Evolutionary conservation across 306 rosid species (phyloP).

Genomic region (Dalbergia cultrata): DNA sequence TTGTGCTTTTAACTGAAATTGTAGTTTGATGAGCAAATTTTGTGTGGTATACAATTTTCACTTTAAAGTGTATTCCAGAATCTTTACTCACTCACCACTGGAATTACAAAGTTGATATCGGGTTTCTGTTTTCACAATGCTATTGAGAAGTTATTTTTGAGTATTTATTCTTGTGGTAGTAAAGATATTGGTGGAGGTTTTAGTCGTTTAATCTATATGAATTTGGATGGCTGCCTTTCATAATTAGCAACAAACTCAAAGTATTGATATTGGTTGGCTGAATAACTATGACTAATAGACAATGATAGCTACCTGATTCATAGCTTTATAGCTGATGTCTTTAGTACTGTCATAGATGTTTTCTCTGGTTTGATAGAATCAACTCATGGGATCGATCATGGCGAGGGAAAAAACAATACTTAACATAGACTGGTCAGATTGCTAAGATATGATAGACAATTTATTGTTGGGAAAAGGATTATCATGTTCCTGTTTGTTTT

Average conservation of each 20-base stretch:
- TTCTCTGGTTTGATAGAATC: constrained; percentile 13
- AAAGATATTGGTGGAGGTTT: constrained; percentile 3
- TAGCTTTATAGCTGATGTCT: constrained; percentile 21
- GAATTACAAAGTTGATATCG: constrained; percentile 17
- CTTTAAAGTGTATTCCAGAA: neutral
- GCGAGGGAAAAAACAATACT: neutral
- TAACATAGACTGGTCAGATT: constrained; percentile 36
- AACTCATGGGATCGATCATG: neutral
- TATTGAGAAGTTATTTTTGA: neutral
- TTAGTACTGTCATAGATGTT: neutral
- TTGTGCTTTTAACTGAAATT: neutral
- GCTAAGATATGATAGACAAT: neutral
- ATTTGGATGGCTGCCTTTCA: neutral
- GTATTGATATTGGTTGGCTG: neutral
- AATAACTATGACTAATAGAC: neutral
- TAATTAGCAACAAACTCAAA: neutral
- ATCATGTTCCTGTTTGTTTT: neutral
- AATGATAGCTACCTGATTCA: constrained; percentile 18
- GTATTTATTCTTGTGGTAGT: constrained; percentile 20
- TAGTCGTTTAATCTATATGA: neutral
- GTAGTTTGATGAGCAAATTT: neutral
- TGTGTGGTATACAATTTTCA: too few relatives aligned
- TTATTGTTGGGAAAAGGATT: constrained; percentile 4
- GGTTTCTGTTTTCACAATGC: constrained; percentile 3
- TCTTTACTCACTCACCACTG: neutral